A percentile compares a stretch with the other conserved stretches of the same genome.
phyloP scores from a whole-genome alignment of 345 rosid genomes.

The Gossypium rotundifolium region DNA sequence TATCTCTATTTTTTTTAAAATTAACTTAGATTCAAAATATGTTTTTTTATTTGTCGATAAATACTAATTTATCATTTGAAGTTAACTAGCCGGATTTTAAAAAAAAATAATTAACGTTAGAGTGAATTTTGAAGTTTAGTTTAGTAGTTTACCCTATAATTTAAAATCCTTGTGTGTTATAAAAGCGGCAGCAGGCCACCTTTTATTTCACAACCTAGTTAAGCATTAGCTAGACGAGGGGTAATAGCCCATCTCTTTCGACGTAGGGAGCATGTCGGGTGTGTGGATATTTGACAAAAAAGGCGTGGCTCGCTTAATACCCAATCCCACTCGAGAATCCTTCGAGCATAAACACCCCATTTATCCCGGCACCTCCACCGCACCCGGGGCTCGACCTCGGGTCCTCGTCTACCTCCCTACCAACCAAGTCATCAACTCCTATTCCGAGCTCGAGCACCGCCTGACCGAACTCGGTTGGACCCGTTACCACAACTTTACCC shows the following conservation, averaged over 20 bases:
- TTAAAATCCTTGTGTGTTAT: too few species aligned
- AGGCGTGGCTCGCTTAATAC: conserved; percentile 34
- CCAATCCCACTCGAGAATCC: conserved; percentile 55
- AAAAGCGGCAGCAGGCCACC: neutral
- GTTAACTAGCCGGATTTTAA: too few species aligned
- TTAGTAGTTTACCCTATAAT: too few species aligned
- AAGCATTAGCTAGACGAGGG: neutral
- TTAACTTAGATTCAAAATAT: too few species aligned
- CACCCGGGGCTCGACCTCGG: conserved; percentile 65
- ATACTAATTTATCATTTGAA: too few species aligned
- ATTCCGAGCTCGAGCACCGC: conserved; percentile 43
- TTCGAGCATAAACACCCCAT: conserved; percentile 48
- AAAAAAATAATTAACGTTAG: too few species aligned
- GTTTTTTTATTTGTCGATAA: fast-evolving
- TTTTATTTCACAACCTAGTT: neutral
- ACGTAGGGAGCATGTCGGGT: conserved; percentile 39
- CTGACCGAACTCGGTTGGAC: conserved; percentile 59
- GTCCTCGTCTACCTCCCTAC: conserved; percentile 57
- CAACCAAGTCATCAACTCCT: conserved; percentile 49
- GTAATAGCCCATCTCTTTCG: neutral
- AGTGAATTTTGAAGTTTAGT: too few species aligned
- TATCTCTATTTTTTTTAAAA: too few species aligned
- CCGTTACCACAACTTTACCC: conserved; percentile 35
- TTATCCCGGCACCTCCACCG: conserved; percentile 46
- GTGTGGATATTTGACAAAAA: conserved; percentile 38